These are phyloP conservation scores for Vitis rupestris DNA, from an alignment of 164 flowering plant genomes.

Conservation along the genomic window DNA sequence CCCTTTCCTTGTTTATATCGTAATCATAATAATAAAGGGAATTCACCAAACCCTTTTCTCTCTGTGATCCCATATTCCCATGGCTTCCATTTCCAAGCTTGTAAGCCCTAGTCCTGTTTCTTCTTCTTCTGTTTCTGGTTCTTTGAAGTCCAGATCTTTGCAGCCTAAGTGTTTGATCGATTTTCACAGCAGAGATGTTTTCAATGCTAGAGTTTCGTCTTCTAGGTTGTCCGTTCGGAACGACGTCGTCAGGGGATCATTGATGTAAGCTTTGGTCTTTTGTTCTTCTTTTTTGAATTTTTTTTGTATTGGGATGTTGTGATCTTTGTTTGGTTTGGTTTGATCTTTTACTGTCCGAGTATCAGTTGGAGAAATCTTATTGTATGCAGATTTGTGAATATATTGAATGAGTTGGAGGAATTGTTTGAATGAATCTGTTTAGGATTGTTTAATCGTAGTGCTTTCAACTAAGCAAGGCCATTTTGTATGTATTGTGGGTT, in stretches of 20 bases:
- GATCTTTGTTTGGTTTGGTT: neutral
- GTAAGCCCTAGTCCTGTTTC: slow-evolving; percentile 21
- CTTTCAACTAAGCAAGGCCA: too few species aligned
- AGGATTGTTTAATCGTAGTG: too few species aligned
- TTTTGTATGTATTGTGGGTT: too few species aligned
- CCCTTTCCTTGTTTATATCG: neutral
- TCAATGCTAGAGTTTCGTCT: slow-evolving; percentile 21
- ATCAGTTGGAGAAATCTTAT: too few species aligned
- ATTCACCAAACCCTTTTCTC: slow-evolving; percentile 9
- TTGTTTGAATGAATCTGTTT: too few species aligned
- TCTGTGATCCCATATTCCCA: slow-evolving; percentile 9
- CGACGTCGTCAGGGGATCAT: slow-evolving; percentile 20
- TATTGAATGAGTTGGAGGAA: too few species aligned
- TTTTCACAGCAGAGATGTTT: slow-evolving; percentile 6
- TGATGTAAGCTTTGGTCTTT: slow-evolving; percentile 31
- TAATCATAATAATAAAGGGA: neutral
- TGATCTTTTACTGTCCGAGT: neutral
- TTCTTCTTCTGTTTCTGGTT: slow-evolving; percentile 11
- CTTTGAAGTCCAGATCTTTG: slow-evolving; percentile 22
- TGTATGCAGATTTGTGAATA: too few species aligned
- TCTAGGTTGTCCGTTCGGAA: slow-evolving; percentile 29
- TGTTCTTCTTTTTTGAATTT: neutral
- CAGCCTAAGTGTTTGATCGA: slow-evolving; percentile 18
- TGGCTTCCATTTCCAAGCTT: slow-evolving; percentile 59
- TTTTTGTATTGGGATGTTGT: neutral